Base-by-base conservation (phyloP, 192 early-diverging fungal genomes). In the Umbelopsis sp. region DNA sequence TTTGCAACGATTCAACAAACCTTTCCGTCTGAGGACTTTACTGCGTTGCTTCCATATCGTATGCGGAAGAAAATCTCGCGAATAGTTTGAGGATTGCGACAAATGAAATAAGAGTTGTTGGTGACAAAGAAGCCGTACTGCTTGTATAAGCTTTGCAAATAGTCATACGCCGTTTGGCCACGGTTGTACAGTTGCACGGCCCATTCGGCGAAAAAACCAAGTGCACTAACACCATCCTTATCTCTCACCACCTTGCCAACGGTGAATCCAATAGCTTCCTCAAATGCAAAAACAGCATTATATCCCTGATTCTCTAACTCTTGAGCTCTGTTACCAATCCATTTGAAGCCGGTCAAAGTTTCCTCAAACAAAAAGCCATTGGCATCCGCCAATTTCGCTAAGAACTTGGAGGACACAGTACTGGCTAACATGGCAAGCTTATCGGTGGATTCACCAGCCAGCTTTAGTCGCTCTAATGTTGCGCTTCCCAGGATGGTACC, bases 291-390 rank as follows among this genome's bases (percentile, higher is more conserved):
- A 23, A 89, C 80, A 6, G 89, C 90, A 67, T 87, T 69, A 49
- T 87, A 85, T 16, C 92, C 92, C 69, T 87, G 72, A 16, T 80
- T 71, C 68, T 86, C 82, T 73, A 97, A 69, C 11, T 86, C 82
- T 35, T 91, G 85, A 33, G 91, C 91, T 41, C 85, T 81, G 78
- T 97, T 98, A 21, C 93, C 92, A 66, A 98, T 88, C 92, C 94
- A 98, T 78, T 98, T 98, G 86, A 98, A 97, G 30, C 96, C 96
- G 11, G 96, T 98, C 50, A 97, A 82, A 2, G 96, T 96, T 74
- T 97, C 96, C 48, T 91, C 90, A 76, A 94, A 98, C 45, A 81
- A 80, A 69, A 96, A 87, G 10, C 94, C 93, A 69, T 95, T 91
- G 7, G 75, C 75, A 20, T 81, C 77, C 0, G 92, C 91, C 79